Conservation (phyloP, 225 moss, liverwort and hornwort genomes). For the Marchantia paleacea region DNA sequence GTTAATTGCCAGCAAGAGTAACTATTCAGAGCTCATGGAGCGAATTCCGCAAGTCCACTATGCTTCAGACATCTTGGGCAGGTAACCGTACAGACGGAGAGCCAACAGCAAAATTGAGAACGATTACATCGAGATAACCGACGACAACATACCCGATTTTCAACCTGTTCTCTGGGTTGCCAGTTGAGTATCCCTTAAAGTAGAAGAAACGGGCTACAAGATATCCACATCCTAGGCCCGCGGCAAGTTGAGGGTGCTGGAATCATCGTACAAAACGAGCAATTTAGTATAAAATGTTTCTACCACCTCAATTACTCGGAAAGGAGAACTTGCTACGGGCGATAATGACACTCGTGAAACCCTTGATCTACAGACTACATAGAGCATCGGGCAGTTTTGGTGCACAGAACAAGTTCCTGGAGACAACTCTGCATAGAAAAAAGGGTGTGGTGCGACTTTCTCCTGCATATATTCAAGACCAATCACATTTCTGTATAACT, state of each 20-base stretch:
- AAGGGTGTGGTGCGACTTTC: neutral
- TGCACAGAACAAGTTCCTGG: neutral
- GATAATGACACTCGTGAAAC: neutral
- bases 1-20: neutral
- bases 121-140: too few relatives aligned
- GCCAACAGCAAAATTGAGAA: neutral
- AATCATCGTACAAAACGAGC: neutral
- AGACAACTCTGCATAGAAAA: neutral
- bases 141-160: conserved; percentile 9
- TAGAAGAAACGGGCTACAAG: conserved; percentile 39
- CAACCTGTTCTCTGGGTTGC: conserved; percentile 33
- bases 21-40: too few relatives aligned
- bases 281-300: neutral
- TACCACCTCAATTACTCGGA: neutral
- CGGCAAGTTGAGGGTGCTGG: conserved; percentile 55
- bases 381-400: neutral
- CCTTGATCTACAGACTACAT: neutral
- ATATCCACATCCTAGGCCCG: conserved; percentile 35
- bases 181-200: conserved; percentile 60
- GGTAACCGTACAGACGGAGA: too few relatives aligned
- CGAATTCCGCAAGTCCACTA: too few relatives aligned
- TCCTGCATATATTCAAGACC: neutral
- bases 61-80: too few relatives aligned
- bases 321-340: neutral
- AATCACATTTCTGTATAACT: neutral